phyloP scores from a whole-genome alignment of 768 basidiomycete genomes.

The Kwoniella dejecticola region DNA sequence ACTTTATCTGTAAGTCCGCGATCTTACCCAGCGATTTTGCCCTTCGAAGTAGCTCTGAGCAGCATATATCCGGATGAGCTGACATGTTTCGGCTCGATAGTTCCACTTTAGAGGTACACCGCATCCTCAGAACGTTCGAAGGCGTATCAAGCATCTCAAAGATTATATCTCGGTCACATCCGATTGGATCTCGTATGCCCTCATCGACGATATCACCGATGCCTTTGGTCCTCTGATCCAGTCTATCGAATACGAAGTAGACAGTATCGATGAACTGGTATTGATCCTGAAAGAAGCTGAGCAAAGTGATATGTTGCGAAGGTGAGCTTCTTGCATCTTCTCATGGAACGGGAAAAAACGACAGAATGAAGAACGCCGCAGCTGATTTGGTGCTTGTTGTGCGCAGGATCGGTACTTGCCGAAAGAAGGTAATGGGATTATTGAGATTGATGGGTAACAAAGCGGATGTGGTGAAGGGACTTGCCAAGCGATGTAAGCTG shows the following conservation, averaged over 20 bases:
- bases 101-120: constrained; percentile 98
- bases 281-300: constrained; percentile 93
- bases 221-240: constrained; percentile 98
- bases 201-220: constrained; percentile 99
- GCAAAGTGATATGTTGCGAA: constrained; percentile 95
- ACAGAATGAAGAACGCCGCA: too few relatives aligned
- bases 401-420: constrained; percentile 87
- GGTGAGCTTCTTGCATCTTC: constrained; percentile 54
- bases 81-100: too few relatives aligned
- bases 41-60: too few relatives aligned
- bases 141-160: constrained; percentile 97
- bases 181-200: constrained; percentile 99
- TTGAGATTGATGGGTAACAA: constrained; percentile 97
- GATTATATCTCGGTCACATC: constrained; percentile 99
- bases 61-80: too few relatives aligned
- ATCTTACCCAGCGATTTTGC: too few relatives aligned
- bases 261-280: constrained; percentile 96
- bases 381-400: too few relatives aligned
- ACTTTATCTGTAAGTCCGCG: constrained; percentile 74
- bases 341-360: too few relatives aligned
- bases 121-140: constrained; percentile 95
- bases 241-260: constrained; percentile 98
- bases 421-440: constrained; percentile 99
- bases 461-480: constrained; percentile 97
- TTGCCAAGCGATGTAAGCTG: constrained; percentile 80